Evolutionary conservation across 257 asterid species (phyloP), one percentile per base, ranked within the genome.

Genomic region (Voacanga thouarsii): DNA sequence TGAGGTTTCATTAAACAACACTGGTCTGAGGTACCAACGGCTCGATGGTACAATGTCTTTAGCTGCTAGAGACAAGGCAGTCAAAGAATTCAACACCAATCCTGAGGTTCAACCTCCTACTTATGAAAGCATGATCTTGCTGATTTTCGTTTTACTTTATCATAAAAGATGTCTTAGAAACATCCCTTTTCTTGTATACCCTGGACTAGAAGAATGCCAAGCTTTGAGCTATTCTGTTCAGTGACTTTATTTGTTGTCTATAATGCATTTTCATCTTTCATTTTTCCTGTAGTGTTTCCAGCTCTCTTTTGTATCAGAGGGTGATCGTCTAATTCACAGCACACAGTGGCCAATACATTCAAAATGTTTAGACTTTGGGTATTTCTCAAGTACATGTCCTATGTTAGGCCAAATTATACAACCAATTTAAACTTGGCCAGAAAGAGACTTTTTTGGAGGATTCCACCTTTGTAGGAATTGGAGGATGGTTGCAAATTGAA

Each of bases 1-100:
- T 85, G 97, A 93, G 88, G 83, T 51, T 81, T 90, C 99, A 59
- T 83, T 96, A 78, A 87, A 85, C 81, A 82, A 85, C 43, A 82
- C 89, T 24, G 69, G 78, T 39, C 76, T 96, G 80, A 79, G 49
- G 68, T 93, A 92, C 71, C 89, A 94, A 75, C 92, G 99, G 89
- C 99, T 96, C 80, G 98, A 96, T 80, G 99, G 99, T 43, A 89
- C 98, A 64, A 96, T 96, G 99, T 86, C 96, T 71, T 88, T 96
- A 83, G 86, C 90, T 81, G 94, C 98, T 70, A 90, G 99, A 80
- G 99, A 93, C 86, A 93, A 86, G 87, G 98, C 90, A 81, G 98
- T 96, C 83, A 96, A 96, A 87, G 98, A 92, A 71, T 96, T 96
- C 79, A 93, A 96, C 88, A 72, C 89, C 24, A 86, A 90, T 79